These are phyloP conservation scores for Strigomonas galati DNA, from an alignment of 208 protist genomes.

Conservation along the genomic window DNA sequence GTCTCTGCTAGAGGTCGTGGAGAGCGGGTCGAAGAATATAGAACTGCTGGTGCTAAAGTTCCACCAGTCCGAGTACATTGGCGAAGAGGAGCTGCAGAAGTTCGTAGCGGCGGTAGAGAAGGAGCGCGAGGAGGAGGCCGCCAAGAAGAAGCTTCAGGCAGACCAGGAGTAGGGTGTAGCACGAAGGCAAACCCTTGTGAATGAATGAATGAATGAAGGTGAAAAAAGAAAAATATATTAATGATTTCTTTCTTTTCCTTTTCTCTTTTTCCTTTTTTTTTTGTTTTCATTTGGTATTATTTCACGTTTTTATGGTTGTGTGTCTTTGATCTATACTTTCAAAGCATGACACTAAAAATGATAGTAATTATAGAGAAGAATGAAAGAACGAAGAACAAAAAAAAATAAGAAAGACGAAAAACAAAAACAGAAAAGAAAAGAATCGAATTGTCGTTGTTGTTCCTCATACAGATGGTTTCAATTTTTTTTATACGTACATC, in stretches of 20 bases:
- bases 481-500: not conserved
- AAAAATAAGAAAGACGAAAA: too few species aligned
- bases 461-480: not conserved
- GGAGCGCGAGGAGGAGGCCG: slow-evolving; percentile 86
- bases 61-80: slow-evolving; percentile 61
- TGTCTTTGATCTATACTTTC: too few species aligned
- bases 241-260: slow-evolving; percentile 2
- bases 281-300: not conserved
- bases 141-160: slow-evolving; percentile 69
- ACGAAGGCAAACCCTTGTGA: not conserved
- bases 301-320: not conserved
- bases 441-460: not conserved
- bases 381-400: too few species aligned
- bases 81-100: slow-evolving; percentile 73
- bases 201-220: slow-evolving; percentile 11
- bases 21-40: slow-evolving; percentile 90
- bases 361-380: too few species aligned
- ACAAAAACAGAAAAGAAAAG: too few species aligned
- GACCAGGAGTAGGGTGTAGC: slow-evolving; percentile 55
- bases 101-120: slow-evolving; percentile 83
- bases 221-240: slow-evolving; percentile 4
- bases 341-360: too few species aligned
- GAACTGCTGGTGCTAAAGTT: slow-evolving; percentile 84
- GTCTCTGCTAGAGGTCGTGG: slow-evolving; percentile 97
- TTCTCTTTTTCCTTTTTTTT: slow-evolving; percentile 7